These are phyloP conservation scores for Turritis glabra DNA, from an alignment of 345 rosid genomes.

Conservation along the genomic window DNA sequence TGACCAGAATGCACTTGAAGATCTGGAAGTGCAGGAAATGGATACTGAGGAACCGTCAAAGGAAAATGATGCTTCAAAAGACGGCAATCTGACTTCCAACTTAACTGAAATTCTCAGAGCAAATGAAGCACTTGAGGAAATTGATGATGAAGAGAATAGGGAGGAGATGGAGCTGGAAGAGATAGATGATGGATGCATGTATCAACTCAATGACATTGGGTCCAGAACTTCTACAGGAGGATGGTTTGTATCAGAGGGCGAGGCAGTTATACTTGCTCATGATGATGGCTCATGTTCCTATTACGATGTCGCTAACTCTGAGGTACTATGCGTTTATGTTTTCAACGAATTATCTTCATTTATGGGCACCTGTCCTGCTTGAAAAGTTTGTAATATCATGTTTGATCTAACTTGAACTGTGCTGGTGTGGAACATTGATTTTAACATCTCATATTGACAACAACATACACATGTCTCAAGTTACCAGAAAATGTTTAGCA, in stretches of 20 bases:
- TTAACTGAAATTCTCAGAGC: conserved; percentile 59
- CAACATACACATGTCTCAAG: background rate
- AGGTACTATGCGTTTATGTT: conserved; percentile 50
- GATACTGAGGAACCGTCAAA: conserved; percentile 50
- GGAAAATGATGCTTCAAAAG: conserved; percentile 42
- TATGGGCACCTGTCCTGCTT: conserved; percentile 3
- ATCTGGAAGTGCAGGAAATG: conserved; percentile 57
- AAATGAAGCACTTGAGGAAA: conserved; percentile 77
- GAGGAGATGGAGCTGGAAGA: conserved; percentile 53
- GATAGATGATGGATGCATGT: conserved; percentile 50
- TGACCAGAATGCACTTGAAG: conserved; percentile 38
- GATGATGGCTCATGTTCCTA: conserved; percentile 90
- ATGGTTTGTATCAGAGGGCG: conserved; percentile 99
- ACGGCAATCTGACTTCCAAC: conserved; percentile 37
- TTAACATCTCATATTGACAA: background rate
- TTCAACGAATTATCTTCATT: background rate
- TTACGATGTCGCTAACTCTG: conserved; percentile 79
- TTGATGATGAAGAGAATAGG: conserved; percentile 71
- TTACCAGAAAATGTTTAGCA: background rate
- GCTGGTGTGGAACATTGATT: background rate
- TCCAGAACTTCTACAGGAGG: conserved; percentile 76
- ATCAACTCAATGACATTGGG: conserved; percentile 69
- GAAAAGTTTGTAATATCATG: background rate
- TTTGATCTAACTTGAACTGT: background rate
- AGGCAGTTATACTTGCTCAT: conserved; percentile 88